Percentiles rank a stretch among this genome's conserved stretches.
Evolutionary conservation across 768 basidiomycete genomes (phyloP).

Genomic region (Coprinopsis cinerea): DNA sequence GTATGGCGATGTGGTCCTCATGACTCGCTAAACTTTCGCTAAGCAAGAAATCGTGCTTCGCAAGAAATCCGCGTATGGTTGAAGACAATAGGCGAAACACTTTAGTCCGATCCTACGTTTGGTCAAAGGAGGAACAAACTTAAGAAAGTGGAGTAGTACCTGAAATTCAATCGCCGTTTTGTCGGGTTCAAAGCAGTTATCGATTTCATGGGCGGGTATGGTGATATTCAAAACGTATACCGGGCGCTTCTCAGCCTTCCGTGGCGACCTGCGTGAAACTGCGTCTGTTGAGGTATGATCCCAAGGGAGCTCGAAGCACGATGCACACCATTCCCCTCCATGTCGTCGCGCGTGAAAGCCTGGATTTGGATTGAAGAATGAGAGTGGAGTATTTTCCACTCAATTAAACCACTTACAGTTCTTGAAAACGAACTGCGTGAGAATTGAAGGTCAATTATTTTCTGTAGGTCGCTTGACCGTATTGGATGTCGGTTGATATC

Average conservation of each 20-base stretch:
- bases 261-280: slow-evolving; percentile 69
- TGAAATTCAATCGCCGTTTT: slow-evolving; percentile 64
- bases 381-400: too few species aligned
- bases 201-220: slow-evolving; percentile 60
- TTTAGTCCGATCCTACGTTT: slow-evolving; percentile 48
- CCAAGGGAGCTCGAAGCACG: neutral
- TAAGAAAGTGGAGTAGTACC: slow-evolving; percentile 24
- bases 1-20: slow-evolving; percentile 15
- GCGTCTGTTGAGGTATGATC: slow-evolving; percentile 5
- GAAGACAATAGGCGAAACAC: slow-evolving; percentile 53
- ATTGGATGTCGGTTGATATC: slow-evolving; percentile 80
- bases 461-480: slow-evolving; percentile 59
- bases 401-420: too few species aligned
- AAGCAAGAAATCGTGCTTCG: slow-evolving; percentile 48
- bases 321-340: slow-evolving; percentile 42
- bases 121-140: slow-evolving; percentile 11
- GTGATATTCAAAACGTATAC: slow-evolving; percentile 79
- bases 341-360: slow-evolving; percentile 50
- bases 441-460: slow-evolving; percentile 60
- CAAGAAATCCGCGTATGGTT: slow-evolving; percentile 57
- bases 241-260: slow-evolving; percentile 72
- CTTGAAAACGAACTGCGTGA: slow-evolving; percentile 66
- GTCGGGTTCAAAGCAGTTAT: slow-evolving; percentile 76
- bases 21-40: slow-evolving; percentile 14
- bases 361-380: slow-evolving; percentile 28